A percentile compares a stretch with the other conserved stretches of the same genome.
phyloP scores from a whole-genome alignment of 2,329 filamentous ascomycete species.

The Hirsutella thompsonii region DNA sequence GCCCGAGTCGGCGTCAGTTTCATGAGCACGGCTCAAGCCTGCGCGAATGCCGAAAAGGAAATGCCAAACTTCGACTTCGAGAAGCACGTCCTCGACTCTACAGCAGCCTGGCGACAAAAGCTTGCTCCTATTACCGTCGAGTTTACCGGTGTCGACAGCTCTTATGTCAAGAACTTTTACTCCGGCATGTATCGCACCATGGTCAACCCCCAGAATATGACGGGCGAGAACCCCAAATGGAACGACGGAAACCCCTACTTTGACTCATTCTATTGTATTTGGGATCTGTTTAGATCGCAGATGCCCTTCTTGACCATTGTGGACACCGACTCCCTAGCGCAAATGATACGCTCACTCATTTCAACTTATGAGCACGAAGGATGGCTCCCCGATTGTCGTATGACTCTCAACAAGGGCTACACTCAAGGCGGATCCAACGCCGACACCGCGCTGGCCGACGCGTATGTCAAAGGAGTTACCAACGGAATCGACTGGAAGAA shows the following conservation, averaged over 20 bases:
- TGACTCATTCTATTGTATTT: constrained; percentile 66
- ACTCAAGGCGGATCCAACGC: constrained; percentile 68
- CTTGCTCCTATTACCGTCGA: constrained; percentile 44
- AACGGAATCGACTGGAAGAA: constrained; percentile 51
- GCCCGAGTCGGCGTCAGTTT: constrained; percentile 59
- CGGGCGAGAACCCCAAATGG: constrained; percentile 60
- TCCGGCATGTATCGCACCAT: constrained; percentile 61
- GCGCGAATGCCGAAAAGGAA: constrained; percentile 53
- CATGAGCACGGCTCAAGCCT: constrained; percentile 53
- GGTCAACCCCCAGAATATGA: constrained; percentile 63
- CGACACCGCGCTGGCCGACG: constrained; percentile 55
- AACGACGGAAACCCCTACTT: constrained; percentile 55
- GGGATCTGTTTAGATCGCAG: constrained; percentile 59
- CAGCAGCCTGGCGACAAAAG: constrained; percentile 47
- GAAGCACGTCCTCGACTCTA: constrained; percentile 34
- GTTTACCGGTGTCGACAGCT: constrained; percentile 34
- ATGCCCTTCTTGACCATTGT: constrained; percentile 57
- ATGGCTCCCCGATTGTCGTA: constrained; percentile 62
- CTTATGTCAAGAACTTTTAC: constrained; percentile 52
- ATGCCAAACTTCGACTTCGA: constrained; percentile 57
- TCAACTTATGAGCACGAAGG: constrained; percentile 60
- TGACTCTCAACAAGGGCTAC: constrained; percentile 62
- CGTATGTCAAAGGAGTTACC: constrained; percentile 51
- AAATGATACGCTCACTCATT: constrained; percentile 58
- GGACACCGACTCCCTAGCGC: constrained; percentile 49